Conservation (phyloP, 352 stramenopile species). For the Peronospora belbahrii region DNA sequence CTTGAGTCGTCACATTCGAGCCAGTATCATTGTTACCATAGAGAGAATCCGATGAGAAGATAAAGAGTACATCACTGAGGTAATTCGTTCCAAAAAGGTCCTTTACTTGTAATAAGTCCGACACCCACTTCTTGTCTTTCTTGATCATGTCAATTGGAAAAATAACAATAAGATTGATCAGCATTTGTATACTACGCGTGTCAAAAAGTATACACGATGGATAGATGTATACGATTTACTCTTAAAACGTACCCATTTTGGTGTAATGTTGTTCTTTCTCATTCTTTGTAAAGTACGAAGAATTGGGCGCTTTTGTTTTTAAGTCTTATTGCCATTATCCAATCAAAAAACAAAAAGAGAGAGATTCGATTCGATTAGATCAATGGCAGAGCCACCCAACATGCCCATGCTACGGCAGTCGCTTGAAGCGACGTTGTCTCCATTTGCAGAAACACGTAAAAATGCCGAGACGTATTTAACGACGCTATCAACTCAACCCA, state of each 20-base stretch:
- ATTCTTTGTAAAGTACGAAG: no score
- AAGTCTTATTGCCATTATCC: neutral
- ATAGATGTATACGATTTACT: neutral
- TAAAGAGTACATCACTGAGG: slow-evolving; percentile 73
- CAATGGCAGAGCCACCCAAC: slow-evolving; percentile 58
- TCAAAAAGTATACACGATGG: neutral
- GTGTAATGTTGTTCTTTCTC: no score
- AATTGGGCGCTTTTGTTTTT: no score
- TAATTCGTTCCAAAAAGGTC: slow-evolving; percentile 60
- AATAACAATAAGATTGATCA: no score
- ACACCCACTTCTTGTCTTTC: slow-evolving; percentile 24
- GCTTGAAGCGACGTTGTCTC: slow-evolving; percentile 75
- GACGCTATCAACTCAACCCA: slow-evolving; percentile 48
- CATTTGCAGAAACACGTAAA: slow-evolving; percentile 62
- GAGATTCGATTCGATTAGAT: slow-evolving; percentile 1
- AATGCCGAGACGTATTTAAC: slow-evolving; percentile 58
- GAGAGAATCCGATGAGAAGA: slow-evolving; percentile 44
- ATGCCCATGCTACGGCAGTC: slow-evolving; percentile 60
- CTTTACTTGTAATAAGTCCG: slow-evolving; percentile 50
- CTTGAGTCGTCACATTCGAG: neutral
- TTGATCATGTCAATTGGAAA: neutral
- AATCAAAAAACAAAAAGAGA: neutral
- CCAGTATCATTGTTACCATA: neutral
- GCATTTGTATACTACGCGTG: no score
- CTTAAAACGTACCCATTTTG: no score